Conservation (phyloP, 177 flowering plant species). For the Vitis hybrid region DNA sequence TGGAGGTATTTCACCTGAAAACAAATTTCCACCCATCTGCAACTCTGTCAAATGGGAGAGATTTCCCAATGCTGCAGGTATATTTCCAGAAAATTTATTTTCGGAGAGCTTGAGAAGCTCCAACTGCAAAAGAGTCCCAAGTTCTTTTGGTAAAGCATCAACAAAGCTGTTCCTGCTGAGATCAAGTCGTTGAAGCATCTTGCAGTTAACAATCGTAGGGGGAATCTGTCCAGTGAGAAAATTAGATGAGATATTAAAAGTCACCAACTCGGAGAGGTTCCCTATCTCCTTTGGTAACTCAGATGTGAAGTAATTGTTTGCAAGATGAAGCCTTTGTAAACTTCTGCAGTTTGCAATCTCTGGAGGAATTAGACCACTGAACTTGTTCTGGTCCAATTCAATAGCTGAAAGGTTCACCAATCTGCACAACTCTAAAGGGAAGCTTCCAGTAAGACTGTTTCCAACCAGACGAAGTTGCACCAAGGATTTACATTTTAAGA, state of each 20-base stretch:
- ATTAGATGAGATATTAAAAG: conserved; percentile 70
- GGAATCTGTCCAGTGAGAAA: conserved; percentile 60
- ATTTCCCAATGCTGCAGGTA: conserved; percentile 65
- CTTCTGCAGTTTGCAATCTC: conserved; percentile 57
- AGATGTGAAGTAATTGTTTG: conserved; percentile 52
- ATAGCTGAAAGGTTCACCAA: conserved; percentile 58
- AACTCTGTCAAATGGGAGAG: conserved; percentile 55
- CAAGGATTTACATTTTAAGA: conserved; percentile 53
- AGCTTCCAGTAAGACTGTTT: conserved; percentile 60
- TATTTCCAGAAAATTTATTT: conserved; percentile 57
- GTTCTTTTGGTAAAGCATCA: conserved; percentile 50
- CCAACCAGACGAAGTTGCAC: conserved; percentile 55
- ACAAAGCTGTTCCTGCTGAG: conserved; percentile 59
- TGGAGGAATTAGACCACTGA: conserved; percentile 62
- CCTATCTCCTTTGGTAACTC: conserved; percentile 71
- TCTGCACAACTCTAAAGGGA: conserved; percentile 65
- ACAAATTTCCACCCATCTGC: conserved; percentile 40
- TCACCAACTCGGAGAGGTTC: conserved; percentile 50
- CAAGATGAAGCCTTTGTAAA: conserved; percentile 67
- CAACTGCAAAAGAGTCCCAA: conserved; percentile 66
- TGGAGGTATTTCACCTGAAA: conserved; percentile 35
- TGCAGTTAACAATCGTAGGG: conserved; percentile 53
- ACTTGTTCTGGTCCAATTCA: conserved; percentile 59
- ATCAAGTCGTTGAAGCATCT: conserved; percentile 78
- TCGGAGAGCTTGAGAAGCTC: conserved; percentile 70